Evolutionary conservation across 768 basidiomycete species (phyloP).

Genomic region (Cyclocybe cylindracea): DNA sequence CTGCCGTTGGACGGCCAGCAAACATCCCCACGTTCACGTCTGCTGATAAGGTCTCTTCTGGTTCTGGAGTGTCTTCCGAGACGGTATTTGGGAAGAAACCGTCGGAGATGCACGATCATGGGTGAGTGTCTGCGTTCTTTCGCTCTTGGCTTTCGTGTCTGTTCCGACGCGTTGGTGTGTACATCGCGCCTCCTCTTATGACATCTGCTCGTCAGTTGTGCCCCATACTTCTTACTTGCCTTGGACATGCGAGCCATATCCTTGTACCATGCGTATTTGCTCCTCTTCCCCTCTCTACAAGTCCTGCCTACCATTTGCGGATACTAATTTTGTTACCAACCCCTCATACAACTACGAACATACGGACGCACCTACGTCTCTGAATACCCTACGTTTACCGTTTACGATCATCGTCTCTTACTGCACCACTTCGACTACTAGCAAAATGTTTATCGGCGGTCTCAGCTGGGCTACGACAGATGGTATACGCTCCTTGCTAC

Average conservation of each 20-base stretch:
- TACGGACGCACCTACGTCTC: not conserved
- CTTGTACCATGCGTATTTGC: not conserved
- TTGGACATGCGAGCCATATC: not conserved
- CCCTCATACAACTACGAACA: not conserved
- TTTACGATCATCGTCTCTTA: constrained; percentile 9
- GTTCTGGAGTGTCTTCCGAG: constrained; percentile 27
- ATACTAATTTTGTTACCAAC: constrained; percentile 3
- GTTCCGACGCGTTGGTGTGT: not conserved
- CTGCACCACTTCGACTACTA: constrained; percentile 29
- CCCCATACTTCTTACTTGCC: not conserved
- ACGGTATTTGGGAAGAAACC: constrained; percentile 60
- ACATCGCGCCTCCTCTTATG: not conserved
- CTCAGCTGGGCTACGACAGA: constrained; percentile 92
- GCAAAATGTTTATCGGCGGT: constrained; percentile 91
- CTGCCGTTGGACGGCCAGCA: constrained; percentile 11
- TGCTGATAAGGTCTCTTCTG: constrained; percentile 34
- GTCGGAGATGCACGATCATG: constrained; percentile 80
- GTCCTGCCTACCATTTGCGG: constrained; percentile 16
- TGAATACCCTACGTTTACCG: constrained; percentile 5
- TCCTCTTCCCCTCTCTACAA: constrained; percentile 25
- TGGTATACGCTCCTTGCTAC: constrained; percentile 54
- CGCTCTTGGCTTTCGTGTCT: constrained; percentile 6
- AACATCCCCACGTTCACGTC: constrained; percentile 16
- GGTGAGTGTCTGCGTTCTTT: constrained; percentile 54
- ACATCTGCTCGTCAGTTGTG: not conserved